These are phyloP conservation scores for Aspergillus sclerotiicarbonarius DNA, from an alignment of 495 filamentous ascomycete species.

Conservation along the genomic window DNA sequence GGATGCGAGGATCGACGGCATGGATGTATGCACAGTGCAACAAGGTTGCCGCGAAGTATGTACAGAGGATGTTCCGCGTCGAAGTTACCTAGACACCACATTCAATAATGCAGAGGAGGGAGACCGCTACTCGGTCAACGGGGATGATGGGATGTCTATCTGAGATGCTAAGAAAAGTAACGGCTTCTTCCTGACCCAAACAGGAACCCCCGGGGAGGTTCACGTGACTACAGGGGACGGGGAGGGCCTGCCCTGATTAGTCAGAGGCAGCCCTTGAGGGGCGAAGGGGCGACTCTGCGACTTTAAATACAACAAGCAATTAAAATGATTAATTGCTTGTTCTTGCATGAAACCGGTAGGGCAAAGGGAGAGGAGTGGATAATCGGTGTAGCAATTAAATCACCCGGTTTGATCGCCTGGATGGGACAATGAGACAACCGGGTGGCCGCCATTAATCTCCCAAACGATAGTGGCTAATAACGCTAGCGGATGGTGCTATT, in stretches of 20 bases:
- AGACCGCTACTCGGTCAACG: neutral
- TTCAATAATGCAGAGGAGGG: neutral
- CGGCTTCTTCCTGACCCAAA: too few species aligned
- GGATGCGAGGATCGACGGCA: neutral
- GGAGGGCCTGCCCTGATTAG: too few species aligned
- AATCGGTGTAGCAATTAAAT: neutral
- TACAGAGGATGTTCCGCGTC: neutral
- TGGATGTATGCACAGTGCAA: neutral
- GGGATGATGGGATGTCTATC: neutral
- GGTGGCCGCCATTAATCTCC: neutral
- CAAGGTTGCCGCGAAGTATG: neutral
- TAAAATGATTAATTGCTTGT: too few species aligned
- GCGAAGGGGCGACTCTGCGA: too few species aligned
- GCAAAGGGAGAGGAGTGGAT: neutral
- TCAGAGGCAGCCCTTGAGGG: too few species aligned
- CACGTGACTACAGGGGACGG: too few species aligned
- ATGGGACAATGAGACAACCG: neutral
- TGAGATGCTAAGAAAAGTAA: too few species aligned
- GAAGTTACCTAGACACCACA: neutral
- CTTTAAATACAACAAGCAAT: too few species aligned
- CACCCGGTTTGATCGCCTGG: neutral
- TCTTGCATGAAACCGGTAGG: neutral
- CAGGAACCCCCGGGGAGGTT: too few species aligned
- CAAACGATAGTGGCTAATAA: neutral
- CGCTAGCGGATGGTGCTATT: neutral